Base-by-base conservation (phyloP, 2,329 filamentous ascomycete genomes). In the Hirsutella rhossiliensis region DNA sequence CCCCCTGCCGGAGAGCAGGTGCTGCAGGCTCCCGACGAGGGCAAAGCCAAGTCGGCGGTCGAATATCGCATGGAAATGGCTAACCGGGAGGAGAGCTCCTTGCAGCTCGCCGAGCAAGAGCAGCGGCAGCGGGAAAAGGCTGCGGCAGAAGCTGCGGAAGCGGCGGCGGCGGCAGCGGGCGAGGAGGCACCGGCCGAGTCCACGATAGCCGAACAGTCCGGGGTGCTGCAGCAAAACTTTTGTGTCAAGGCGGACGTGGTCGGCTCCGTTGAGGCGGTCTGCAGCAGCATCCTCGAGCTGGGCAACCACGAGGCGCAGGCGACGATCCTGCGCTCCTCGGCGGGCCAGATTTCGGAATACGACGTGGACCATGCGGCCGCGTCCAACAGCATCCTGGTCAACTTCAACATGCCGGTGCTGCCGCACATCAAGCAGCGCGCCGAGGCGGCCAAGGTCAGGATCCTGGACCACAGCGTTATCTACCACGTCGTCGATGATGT, bases 171-270 rank as follows among this genome's bases (percentile, higher is more conserved):
- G 31, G 60, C 58, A 2, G 54, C 54, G 3, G 64, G 61, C 9
- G 54, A 58, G 2, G 67, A 64, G 39, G 68, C 57, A 0, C 6
- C 9, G 34, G 59, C 32, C 13, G 11, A 29, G 4, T 5, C n/a
- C 15, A 11, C 34, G 15, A 67, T 62, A 40, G 54, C 59, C 3
- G 56, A 61, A 1, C 64, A 65, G 23, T 54, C 61, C 30, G 68
- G 70, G 9, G 63, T 73, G 8, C 69, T 70, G 42, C 66, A 74
- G 15, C 73, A 95, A 40, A 84, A 84, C 54, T 92, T 97, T 62
- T 78, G 92, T 46, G 72, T 98, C 66, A 95, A 94, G 63, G 89
- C 82, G 43, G 92, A 98, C 55, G 92, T 97, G 17, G 85, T 84
- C 48, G 92, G 92, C 32, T 97, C 90, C 0, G 88, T 89, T 0